Evolutionary conservation across 768 basidiomycete genomes (phyloP).

Genomic region (Antrodiella citrinella): DNA sequence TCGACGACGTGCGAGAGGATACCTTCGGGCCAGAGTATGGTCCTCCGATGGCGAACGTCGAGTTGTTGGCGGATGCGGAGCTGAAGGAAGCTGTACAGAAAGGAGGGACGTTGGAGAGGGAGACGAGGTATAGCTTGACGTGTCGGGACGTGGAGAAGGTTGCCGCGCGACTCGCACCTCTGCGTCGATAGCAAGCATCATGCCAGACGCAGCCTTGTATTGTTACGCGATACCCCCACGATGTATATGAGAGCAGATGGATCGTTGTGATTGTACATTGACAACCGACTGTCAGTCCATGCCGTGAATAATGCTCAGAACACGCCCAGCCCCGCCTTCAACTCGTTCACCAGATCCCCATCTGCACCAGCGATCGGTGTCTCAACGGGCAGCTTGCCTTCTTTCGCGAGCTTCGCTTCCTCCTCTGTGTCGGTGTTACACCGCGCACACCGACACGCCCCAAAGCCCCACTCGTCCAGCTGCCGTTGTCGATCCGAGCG

Average conservation of each 20-base stretch:
- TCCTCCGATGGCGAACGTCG: constrained; percentile 48
- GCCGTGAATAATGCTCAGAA: constrained; percentile 13
- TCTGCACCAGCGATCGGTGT: constrained; percentile 11
- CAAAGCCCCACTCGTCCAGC: constrained; percentile 71
- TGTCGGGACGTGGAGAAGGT: constrained; percentile 77
- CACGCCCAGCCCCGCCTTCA: constrained; percentile 60
- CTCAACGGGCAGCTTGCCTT: not conserved
- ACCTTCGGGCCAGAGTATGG: constrained; percentile 19
- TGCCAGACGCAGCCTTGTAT: no score
- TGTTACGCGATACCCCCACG: no score
- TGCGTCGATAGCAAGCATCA: no score
- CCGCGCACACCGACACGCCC: constrained; percentile 54
- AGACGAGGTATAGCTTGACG: constrained; percentile 72
- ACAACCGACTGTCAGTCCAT: no score
- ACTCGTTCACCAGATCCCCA: constrained; percentile 47
- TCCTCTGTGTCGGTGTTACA: constrained; percentile 51
- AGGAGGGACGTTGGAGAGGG: constrained; percentile 49
- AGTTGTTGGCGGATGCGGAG: constrained; percentile 35
- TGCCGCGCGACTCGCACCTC: no score
- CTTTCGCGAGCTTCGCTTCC: constrained; percentile 14
- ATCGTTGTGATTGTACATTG: no score
- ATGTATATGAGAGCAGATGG: no score
- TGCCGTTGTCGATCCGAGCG: constrained; percentile 39
- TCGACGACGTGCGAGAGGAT: constrained; percentile 51
- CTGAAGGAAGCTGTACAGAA: constrained; percentile 30